These are phyloP conservation scores for Cordyceps tenuipes DNA, from an alignment of 2,329 filamentous ascomycete genomes.

Conservation along the genomic window DNA sequence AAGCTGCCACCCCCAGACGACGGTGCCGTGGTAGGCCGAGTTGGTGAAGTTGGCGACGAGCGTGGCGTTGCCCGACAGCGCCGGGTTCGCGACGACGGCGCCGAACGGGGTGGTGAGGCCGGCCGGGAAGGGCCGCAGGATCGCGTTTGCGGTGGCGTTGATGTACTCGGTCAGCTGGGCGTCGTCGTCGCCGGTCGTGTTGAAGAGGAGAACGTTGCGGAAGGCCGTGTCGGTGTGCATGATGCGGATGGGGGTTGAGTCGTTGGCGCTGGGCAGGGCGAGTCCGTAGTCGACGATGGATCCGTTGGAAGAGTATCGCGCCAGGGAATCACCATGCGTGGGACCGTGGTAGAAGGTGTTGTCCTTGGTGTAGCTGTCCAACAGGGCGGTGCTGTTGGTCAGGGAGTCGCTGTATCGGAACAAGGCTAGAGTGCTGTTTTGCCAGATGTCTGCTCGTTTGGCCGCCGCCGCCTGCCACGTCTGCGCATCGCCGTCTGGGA, in stretches of 20 bases:
- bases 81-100: conserved; percentile 53
- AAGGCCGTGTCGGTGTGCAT: conserved; percentile 60
- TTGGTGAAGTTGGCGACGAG: conserved; percentile 46
- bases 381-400: conserved; percentile 34
- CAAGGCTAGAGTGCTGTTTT: conserved; percentile 49
- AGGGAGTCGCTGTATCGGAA: conserved; percentile 40
- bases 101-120: conserved; percentile 49
- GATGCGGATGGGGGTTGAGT: conserved; percentile 42
- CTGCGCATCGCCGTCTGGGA: conserved; percentile 30
- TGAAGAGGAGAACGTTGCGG: conserved; percentile 49
- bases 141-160: conserved; percentile 47
- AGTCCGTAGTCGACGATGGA: conserved; percentile 45
- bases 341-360: conserved; percentile 36
- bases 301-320: conserved; percentile 25
- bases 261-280: conserved; percentile 43
- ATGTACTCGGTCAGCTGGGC: conserved; percentile 47
- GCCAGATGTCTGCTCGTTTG: conserved; percentile 51
- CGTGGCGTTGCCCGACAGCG: conserved; percentile 39
- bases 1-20: conserved; percentile 58
- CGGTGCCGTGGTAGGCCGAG: conserved; percentile 52
- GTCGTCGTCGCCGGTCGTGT: conserved; percentile 42
- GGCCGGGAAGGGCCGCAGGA: conserved; percentile 49
- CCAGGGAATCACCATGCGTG: conserved; percentile 31
- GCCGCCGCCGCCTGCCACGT: conserved; percentile 39
- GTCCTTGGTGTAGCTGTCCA: conserved; percentile 36